phyloP scores from a whole-genome alignment of 495 filamentous ascomycete species.

The Aspergillus campestris region DNA sequence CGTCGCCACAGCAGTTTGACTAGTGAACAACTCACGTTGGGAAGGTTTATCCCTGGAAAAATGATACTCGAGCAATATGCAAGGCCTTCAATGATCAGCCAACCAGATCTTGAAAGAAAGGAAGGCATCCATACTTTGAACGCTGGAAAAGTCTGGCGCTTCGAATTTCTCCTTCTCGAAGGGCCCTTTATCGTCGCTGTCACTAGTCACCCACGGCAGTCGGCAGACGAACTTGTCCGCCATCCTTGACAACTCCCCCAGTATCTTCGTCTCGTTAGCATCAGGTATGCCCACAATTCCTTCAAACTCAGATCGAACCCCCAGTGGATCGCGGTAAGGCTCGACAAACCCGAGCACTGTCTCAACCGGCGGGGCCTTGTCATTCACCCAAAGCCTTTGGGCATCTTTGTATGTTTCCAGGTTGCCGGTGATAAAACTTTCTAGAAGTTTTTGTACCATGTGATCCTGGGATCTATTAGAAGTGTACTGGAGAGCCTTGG shows the following conservation, averaged over 20 bases:
- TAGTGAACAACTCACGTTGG: conserved; percentile 25
- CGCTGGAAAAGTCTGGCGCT: conserved; percentile 32
- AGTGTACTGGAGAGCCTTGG: conserved; percentile 16
- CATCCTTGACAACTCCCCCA: conserved; percentile 24
- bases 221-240: conserved; percentile 23
- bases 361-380: conserved; percentile 32
- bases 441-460: conserved; percentile 18
- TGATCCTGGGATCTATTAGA: conserved; percentile 22
- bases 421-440: conserved; percentile 29
- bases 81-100: conserved; percentile 19
- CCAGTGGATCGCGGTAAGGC: conserved; percentile 40
- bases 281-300: conserved; percentile 37
- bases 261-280: conserved; percentile 22
- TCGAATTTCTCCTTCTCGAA: conserved; percentile 36
- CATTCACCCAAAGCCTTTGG: conserved; percentile 32
- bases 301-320: conserved; percentile 39
- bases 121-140: conserved; percentile 21
- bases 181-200: conserved; percentile 31
- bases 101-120: neutral
- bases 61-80: conserved; percentile 38
- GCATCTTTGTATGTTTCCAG: conserved; percentile 27
- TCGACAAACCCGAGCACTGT: conserved; percentile 42
- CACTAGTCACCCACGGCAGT: conserved; percentile 29
- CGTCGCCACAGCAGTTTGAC: too few relatives aligned
- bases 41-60: conserved; percentile 27